Conservation (phyloP, 306 rosid species). For the Begonia loranthoides region DNA sequence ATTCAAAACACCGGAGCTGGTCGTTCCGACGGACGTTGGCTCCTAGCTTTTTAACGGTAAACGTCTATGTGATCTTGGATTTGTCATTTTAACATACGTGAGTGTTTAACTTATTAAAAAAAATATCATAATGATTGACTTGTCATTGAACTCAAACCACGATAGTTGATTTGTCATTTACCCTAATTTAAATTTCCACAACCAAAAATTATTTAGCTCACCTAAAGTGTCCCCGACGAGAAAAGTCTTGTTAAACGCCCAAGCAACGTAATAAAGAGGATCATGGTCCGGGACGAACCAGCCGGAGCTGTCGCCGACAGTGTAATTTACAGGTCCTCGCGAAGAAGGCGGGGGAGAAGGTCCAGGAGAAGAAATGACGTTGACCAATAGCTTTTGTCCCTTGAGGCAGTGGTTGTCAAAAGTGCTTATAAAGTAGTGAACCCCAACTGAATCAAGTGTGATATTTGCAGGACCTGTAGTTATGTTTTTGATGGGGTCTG, state of each 20-base stretch:
- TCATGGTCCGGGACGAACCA: constrained; percentile 35
- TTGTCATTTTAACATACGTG: not conserved
- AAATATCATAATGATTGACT: too few species aligned
- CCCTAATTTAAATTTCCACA: not conserved
- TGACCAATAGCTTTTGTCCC: constrained; percentile 33
- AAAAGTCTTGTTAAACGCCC: constrained; percentile 34
- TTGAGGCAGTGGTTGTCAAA: constrained; percentile 16
- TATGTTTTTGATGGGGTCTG: constrained; percentile 23
- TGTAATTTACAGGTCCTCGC: constrained; percentile 15
- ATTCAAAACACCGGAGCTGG: too few species aligned
- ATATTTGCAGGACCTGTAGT: constrained; percentile 33
- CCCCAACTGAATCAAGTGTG: constrained; percentile 25
- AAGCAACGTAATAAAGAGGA: constrained; percentile 12
- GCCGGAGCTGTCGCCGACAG: constrained; percentile 31
- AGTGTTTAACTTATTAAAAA: too few species aligned
- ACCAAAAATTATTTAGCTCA: not conserved
- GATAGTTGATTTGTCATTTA: too few species aligned
- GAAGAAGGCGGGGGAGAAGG: constrained; percentile 24
- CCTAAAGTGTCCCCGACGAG: constrained; percentile 38
- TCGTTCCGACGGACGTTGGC: too few species aligned
- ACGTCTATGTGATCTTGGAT: too few species aligned
- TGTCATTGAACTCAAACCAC: too few species aligned
- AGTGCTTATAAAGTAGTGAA: constrained; percentile 40
- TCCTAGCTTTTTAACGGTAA: too few species aligned
- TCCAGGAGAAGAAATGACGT: constrained; percentile 20